Evolutionary conservation across 2,329 filamentous ascomycete genomes (phyloP), one percentile per base, ranked within the genome.

Genomic region (Aspergillus versicolor): DNA sequence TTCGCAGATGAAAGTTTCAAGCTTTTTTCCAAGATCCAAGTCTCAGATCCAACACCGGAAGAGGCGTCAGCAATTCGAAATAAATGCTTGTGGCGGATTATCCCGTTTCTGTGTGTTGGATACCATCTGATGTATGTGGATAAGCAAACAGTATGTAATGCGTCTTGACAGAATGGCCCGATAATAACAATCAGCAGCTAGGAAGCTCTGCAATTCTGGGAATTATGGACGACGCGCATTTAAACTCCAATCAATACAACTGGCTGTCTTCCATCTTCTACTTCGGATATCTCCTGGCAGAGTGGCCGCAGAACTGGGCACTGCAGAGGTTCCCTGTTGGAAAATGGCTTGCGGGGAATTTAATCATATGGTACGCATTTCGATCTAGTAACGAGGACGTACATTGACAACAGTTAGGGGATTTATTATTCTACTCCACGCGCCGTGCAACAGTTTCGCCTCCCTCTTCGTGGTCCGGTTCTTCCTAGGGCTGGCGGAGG

Each of bases 401-500:
- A 24, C 21, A 19, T 5, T 3, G 3, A 13, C 7, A 30, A 13
- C 15, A 6, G 5, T 12, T 11, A 64, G 77, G 77, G 75, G 75
- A 1, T 63, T 63, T 1, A 63, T 64, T 4, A 63, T 60, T 5
- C 53, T 64, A 2, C 68, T 79, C 1, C 63, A 80, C 34, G 70
- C 77, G 0, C 75, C 76, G 0, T 82, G 79, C 62, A 74, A 74
- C 41, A 76, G 69, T 59, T 83, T 79, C 57, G 77, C 70, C 5
- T 77, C 79, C 0, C 73, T 85, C 0, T 69, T 83, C 40, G 71
- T 75, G 0, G 72, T 78, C 21, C 76, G 82, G 0, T 80, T 84
- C 63, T 69, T 84, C 12, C 74, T 84, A 0, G 82, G 82, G 3
- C 73, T 80, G 15, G 77, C 79, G 1, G 82, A 84, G 65, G 80